Evolutionary conservation across 768 basidiomycete genomes (phyloP).

Genomic region (Pleurotus tuber-regium): DNA sequence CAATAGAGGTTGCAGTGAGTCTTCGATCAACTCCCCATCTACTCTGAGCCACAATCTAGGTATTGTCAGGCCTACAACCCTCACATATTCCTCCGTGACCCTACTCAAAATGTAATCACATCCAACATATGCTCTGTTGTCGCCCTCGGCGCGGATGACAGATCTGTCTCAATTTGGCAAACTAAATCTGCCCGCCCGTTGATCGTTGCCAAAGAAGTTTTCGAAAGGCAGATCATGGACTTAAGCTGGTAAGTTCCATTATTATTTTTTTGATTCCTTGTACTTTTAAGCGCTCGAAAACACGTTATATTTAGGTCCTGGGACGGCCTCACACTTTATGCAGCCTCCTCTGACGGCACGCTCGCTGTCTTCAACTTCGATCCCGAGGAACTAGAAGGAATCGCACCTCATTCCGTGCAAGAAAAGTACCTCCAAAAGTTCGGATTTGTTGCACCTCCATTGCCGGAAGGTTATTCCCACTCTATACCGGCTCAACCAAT

Average conservation of each 20-base stretch:
- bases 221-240: slow-evolving; percentile 94
- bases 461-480: slow-evolving; percentile 74
- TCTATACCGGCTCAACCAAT: slow-evolving; percentile 18
- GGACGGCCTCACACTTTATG: slow-evolving; percentile 91
- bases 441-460: slow-evolving; percentile 63
- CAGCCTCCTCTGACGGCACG: slow-evolving; percentile 94
- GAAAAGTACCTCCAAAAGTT: slow-evolving; percentile 81
- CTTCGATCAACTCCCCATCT: not conserved
- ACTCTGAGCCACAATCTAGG: slow-evolving; percentile 4
- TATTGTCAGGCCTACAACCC: slow-evolving; percentile 82
- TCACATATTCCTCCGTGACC: slow-evolving; percentile 85
- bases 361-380: slow-evolving; percentile 88
- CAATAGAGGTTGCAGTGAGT: slow-evolving; percentile 90
- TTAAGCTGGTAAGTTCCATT: slow-evolving; percentile 74
- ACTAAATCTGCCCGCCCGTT: slow-evolving; percentile 89
- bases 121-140: slow-evolving; percentile 89
- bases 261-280: slow-evolving; percentile 1
- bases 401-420: slow-evolving; percentile 70
- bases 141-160: slow-evolving; percentile 91
- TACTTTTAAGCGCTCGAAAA: slow-evolving; percentile 6
- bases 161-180: slow-evolving; percentile 94
- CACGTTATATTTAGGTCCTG: slow-evolving; percentile 69
- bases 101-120: slow-evolving; percentile 62
- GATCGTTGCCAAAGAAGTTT: slow-evolving; percentile 91
- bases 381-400: slow-evolving; percentile 74